These are phyloP conservation scores for Zasmidium citrigriseum DNA, from an alignment of 2,329 filamentous ascomycete species.

Conservation along the genomic window DNA sequence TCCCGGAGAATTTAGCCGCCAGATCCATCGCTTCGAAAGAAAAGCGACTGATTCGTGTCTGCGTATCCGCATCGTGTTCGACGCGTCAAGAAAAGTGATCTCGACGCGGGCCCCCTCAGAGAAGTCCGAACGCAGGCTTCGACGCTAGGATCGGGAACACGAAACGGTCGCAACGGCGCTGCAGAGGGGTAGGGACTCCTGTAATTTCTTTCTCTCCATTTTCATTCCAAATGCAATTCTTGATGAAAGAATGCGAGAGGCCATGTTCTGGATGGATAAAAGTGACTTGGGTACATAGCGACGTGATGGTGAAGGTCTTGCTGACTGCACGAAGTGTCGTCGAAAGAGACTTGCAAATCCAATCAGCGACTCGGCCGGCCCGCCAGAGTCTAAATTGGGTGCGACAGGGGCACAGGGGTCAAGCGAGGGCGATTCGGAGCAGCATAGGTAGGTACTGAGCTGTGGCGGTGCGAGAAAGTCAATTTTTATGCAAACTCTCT, in stretches of 20 bases:
- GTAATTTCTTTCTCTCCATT: neutral
- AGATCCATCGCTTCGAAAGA: neutral
- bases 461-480: neutral
- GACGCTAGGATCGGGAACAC: conserved; percentile 5
- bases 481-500: neutral
- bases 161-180: conserved; percentile 1
- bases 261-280: neutral
- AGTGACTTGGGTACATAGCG: neutral
- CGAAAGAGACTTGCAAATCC: neutral
- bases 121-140: conserved; percentile 1
- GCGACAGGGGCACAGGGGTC: neutral
- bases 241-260: neutral
- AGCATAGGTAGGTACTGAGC: neutral
- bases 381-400: neutral
- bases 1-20: neutral
- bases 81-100: neutral
- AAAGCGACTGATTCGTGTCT: neutral
- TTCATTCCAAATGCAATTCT: neutral
- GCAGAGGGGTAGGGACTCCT: neutral
- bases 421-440: neutral
- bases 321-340: neutral
- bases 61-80: neutral
- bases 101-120: neutral
- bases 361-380: neutral
- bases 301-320: neutral